A percentile compares a stretch with the other conserved stretches of the same genome.
Conservation (phyloP, 2,329 filamentous ascomycete species). For the Diaporthe capsici region DNA sequence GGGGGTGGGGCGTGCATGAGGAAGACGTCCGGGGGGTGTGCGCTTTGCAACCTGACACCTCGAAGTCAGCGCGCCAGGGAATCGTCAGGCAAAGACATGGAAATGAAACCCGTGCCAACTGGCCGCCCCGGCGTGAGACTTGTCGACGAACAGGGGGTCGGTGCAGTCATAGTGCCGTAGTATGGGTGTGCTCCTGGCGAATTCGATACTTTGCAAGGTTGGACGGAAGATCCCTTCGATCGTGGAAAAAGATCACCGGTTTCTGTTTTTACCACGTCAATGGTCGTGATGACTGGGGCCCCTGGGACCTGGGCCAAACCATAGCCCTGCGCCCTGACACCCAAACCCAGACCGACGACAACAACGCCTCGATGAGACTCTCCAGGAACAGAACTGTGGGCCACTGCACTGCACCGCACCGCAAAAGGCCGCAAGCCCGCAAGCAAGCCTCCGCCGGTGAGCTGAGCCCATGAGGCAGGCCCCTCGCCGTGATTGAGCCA, state of each 20-base stretch:
- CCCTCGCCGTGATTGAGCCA: constrained; percentile 2
- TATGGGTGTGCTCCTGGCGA: constrained; percentile 26
- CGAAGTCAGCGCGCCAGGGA: constrained; percentile 20
- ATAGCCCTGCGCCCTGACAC: constrained; percentile 30
- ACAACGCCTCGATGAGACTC: constrained; percentile 31
- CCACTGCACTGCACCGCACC: constrained; percentile 31
- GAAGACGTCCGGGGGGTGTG: constrained; percentile 10
- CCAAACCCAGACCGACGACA: constrained; percentile 34
- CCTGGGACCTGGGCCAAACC: constrained; percentile 23
- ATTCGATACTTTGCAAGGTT: constrained; percentile 18
- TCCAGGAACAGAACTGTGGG: constrained; percentile 39
- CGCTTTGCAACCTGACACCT: constrained; percentile 17
- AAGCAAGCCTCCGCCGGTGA: constrained; percentile 29
- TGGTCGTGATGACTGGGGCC: constrained; percentile 24
- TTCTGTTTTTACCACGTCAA: constrained; percentile 43
- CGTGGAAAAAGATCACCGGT: constrained; percentile 39
- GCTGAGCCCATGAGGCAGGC: constrained; percentile 33
- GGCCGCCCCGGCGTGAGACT: constrained; percentile 29
- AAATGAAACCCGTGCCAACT: constrained; percentile 26
- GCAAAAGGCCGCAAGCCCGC: constrained; percentile 26
- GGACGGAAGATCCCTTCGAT: constrained; percentile 39
- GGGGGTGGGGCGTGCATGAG: constrained; percentile 33
- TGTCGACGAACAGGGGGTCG: constrained; percentile 32
- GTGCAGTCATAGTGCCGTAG: constrained; percentile 36
- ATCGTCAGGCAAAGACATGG: constrained; percentile 21